Percentiles rank a stretch among this genome's conserved stretches.
phyloP scores from a whole-genome alignment of 1,139 yeast species.

The Suzukiozyma palmioleophila region DNA sequence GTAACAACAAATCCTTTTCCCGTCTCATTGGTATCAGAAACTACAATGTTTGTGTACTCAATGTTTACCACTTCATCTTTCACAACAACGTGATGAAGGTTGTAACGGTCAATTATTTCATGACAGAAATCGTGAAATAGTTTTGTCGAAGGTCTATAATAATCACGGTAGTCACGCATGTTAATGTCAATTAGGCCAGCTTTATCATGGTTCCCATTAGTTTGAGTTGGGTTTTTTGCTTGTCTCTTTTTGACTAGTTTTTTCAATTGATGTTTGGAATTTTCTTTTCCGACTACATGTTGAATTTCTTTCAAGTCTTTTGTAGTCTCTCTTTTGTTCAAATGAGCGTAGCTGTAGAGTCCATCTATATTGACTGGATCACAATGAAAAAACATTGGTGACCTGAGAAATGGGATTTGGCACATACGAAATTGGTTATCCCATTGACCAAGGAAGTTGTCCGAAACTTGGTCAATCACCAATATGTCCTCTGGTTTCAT shows the following conservation, averaged over 20 bases:
- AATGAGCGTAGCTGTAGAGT: constrained; percentile 37
- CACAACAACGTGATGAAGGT: constrained; percentile 23
- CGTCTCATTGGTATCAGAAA: constrained; percentile 17
- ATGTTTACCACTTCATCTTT: constrained; percentile 33
- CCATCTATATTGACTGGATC: constrained; percentile 46
- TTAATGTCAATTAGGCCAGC: constrained; percentile 38
- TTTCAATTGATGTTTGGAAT: constrained; percentile 41
- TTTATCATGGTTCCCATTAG: constrained; percentile 18
- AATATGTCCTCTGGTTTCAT: constrained; percentile 23
- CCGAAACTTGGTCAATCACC: constrained; percentile 29
- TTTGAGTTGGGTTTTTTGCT: constrained; percentile 13
- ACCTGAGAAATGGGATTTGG: constrained; percentile 40
- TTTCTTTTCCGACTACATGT: constrained; percentile 45
- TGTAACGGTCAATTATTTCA: constrained; percentile 30
- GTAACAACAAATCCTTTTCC: constrained; percentile 29
- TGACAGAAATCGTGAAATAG: constrained; percentile 39
- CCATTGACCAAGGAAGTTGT: constrained; percentile 40
- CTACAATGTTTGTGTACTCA: constrained; percentile 23
- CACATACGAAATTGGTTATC: constrained; percentile 39
- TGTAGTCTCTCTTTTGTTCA: constrained; percentile 22
- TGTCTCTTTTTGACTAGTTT: constrained; percentile 19
- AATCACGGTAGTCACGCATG: constrained; percentile 45
- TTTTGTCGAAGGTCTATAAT: constrained; percentile 41
- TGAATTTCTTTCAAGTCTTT: constrained; percentile 38
- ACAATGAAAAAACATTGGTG: constrained; percentile 50